A percentile compares a stretch with the other conserved stretches of the same genome.
Evolutionary conservation across 106 monocot genomes (phyloP).

Genomic region (Allium sativum): DNA sequence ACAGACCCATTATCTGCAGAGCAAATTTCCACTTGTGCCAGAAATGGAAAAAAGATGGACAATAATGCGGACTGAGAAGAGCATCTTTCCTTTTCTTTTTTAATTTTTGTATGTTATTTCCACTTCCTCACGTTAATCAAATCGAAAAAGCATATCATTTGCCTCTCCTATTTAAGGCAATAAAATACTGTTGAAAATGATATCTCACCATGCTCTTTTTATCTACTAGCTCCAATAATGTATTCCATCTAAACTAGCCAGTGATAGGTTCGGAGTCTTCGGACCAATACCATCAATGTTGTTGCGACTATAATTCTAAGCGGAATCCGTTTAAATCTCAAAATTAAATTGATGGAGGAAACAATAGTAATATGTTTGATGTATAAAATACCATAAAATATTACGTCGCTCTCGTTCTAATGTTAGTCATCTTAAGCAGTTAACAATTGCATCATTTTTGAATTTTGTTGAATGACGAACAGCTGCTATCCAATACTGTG

Average conservation of each 20-base stretch:
- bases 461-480: not conserved
- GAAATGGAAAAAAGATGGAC: not conserved
- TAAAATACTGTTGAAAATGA: not conserved
- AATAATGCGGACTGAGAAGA: not conserved
- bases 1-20: not conserved
- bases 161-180: conserved; percentile 1
- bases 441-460: not conserved
- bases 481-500: too few relatives aligned
- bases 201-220: not conserved
- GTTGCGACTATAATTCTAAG: not conserved
- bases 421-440: too few relatives aligned
- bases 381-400: too few relatives aligned
- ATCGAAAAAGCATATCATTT: conserved; percentile 7
- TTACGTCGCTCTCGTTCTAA: too few relatives aligned
- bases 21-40: not conserved
- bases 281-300: not conserved
- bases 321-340: too few relatives aligned
- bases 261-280: too few relatives aligned
- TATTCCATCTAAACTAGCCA: not conserved
- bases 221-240: not conserved
- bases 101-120: conserved; percentile 2
- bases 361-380: too few relatives aligned
- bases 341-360: not conserved
- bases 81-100: not conserved
- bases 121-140: conserved; percentile 12